Percentiles rank a stretch among this genome's conserved stretches.
Conservation (phyloP, 495 filamentous ascomycete species). For the Daldinia vernicosa region DNA sequence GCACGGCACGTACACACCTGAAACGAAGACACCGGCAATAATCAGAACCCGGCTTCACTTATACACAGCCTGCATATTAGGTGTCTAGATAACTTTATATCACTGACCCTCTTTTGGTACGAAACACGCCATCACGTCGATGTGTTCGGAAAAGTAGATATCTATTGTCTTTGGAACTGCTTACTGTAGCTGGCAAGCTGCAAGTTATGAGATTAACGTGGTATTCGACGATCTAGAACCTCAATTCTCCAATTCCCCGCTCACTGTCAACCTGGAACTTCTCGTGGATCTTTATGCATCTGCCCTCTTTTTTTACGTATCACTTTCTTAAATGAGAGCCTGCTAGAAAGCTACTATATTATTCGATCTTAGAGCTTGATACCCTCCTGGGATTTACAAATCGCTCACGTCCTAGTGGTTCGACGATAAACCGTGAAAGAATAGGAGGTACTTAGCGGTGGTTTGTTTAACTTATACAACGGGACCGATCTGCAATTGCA, state of each 20-base stretch:
- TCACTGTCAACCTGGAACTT: not conserved
- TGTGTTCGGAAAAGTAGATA: not conserved
- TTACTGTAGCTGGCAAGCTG: too few species aligned
- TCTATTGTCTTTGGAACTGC: not conserved
- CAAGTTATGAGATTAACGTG: not conserved
- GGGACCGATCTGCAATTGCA: too few species aligned
- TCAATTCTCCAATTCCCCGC: not conserved
- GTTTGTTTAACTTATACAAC: not conserved
- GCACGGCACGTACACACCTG: slow-evolving; percentile 30
- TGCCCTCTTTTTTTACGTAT: slow-evolving; percentile 1
- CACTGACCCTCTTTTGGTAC: too few species aligned
- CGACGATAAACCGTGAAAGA: not conserved
- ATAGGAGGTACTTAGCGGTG: not conserved
- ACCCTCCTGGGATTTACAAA: not conserved
- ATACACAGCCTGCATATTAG: slow-evolving; percentile 24
- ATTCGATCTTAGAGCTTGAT: not conserved
- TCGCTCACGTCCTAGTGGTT: not conserved
- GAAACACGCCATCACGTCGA: not conserved
- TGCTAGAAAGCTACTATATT: not conserved
- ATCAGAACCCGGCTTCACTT: slow-evolving; percentile 20
- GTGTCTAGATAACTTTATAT: slow-evolving; percentile 3
- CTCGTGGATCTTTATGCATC: not conserved
- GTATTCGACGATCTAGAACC: slow-evolving; percentile 12
- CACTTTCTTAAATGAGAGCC: not conserved
- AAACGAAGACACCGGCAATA: slow-evolving; percentile 33